Evolutionary conservation across 805 yeast species (phyloP).

Genomic region (Lipomyces lipofer): DNA sequence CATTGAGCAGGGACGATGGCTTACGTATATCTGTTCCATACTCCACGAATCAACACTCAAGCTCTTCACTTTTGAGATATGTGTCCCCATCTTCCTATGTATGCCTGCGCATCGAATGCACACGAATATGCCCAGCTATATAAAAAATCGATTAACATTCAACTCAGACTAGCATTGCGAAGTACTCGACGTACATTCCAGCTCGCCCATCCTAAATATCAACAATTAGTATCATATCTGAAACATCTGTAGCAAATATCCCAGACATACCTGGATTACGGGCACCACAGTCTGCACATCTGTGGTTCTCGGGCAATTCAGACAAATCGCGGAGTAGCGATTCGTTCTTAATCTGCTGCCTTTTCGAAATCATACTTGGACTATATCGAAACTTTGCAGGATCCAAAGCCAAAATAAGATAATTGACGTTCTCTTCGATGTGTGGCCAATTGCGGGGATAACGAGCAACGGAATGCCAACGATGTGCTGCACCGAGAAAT

Average conservation of each 20-base stretch:
- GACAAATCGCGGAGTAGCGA: constrained; percentile 59
- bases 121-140: constrained; percentile 63
- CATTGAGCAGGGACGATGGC: constrained; percentile 18
- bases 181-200: constrained; percentile 31
- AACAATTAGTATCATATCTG: not conserved
- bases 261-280: constrained; percentile 55
- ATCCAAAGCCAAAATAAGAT: too few relatives aligned
- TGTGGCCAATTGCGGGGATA: too few relatives aligned
- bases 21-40: constrained; percentile 51
- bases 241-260: not conserved
- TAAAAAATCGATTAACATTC: not conserved
- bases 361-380: constrained; percentile 39
- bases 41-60: constrained; percentile 74
- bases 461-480: too few relatives aligned
- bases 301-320: constrained; percentile 62
- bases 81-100: constrained; percentile 65
- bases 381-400: not conserved
- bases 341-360: constrained; percentile 49
- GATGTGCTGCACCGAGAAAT: too few relatives aligned
- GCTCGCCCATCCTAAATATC: constrained; percentile 39
- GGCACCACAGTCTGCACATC: constrained; percentile 77
- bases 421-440: too few relatives aligned
- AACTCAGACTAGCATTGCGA: not conserved
- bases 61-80: constrained; percentile 67
- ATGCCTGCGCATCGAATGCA: constrained; percentile 85